These are phyloP conservation scores for Rutstroemia sp. DNA, from an alignment of 2,329 filamentous ascomycete genomes.

Conservation along the genomic window DNA sequence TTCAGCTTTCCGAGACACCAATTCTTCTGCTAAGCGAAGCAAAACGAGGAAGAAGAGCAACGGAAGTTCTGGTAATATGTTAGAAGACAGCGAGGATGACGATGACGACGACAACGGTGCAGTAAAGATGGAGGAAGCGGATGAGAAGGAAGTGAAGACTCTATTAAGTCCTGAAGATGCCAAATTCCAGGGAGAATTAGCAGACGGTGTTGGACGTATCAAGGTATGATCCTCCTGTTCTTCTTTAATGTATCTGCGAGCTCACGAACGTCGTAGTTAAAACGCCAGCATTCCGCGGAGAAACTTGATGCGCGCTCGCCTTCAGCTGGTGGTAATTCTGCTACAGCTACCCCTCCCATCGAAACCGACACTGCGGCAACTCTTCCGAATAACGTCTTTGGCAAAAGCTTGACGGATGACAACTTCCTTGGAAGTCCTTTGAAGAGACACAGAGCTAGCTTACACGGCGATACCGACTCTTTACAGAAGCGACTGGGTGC, in stretches of 20 bases:
- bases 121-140: constrained; percentile 58
- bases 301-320: constrained; percentile 46
- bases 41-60: constrained; percentile 58
- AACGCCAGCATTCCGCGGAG: constrained; percentile 71
- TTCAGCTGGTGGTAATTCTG: constrained; percentile 35
- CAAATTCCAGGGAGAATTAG: constrained; percentile 64
- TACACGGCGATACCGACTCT: constrained; percentile 39
- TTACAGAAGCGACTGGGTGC: constrained; percentile 23
- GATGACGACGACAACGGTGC: constrained; percentile 65
- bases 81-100: constrained; percentile 66
- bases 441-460: constrained; percentile 65
- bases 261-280: constrained; percentile 47
- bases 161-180: constrained; percentile 64
- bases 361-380: constrained; percentile 26
- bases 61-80: constrained; percentile 46
- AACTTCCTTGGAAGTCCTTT: constrained; percentile 58
- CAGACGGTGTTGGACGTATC: constrained; percentile 75
- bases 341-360: constrained; percentile 36
- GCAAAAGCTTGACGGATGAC: constrained; percentile 38
- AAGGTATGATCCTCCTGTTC: constrained; percentile 48
- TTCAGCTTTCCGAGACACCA: constrained; percentile 73
- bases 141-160: constrained; percentile 52
- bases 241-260: background rate
- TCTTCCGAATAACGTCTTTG: constrained; percentile 33
- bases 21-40: constrained; percentile 47